phyloP scores from a whole-genome alignment of 2,329 filamentous ascomycete species.

The Annulohypoxylon truncatum region DNA sequence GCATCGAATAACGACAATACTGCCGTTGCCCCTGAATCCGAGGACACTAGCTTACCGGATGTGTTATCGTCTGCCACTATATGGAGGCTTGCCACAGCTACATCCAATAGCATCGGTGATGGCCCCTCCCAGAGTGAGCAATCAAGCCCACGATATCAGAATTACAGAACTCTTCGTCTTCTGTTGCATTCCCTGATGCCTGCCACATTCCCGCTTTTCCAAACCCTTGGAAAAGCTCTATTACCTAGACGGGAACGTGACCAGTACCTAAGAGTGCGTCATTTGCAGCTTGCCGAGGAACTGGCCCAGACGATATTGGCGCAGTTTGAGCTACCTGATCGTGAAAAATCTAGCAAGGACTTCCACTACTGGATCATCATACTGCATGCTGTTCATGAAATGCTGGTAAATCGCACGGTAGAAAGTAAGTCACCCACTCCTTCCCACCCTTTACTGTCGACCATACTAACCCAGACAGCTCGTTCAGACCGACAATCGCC shows the following conservation, averaged over 20 bases:
- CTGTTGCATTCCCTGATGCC: constrained; percentile 83
- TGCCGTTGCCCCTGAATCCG: constrained; percentile 35
- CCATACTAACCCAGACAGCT: constrained; percentile 49
- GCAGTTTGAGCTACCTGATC: constrained; percentile 66
- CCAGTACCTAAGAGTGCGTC: constrained; percentile 63
- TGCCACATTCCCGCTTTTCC: constrained; percentile 86
- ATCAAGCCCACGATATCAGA: constrained; percentile 66
- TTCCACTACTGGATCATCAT: constrained; percentile 87
- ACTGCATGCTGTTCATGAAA: constrained; percentile 79
- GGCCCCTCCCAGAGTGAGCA: constrained; percentile 44
- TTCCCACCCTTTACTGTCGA: constrained; percentile 26
- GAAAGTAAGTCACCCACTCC: constrained; percentile 35
- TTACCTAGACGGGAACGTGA: constrained; percentile 81
- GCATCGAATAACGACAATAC: constrained; percentile 23
- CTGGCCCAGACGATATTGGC: constrained; percentile 77
- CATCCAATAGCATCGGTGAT: constrained; percentile 16
- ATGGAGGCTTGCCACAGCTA: constrained; percentile 43
- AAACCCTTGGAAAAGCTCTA: constrained; percentile 84
- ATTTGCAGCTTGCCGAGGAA: constrained; percentile 69
- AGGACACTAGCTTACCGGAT: constrained; percentile 46
- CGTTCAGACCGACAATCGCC: constrained; percentile 62
- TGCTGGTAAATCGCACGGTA: constrained; percentile 76
- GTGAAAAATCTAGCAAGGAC: constrained; percentile 67
- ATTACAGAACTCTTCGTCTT: constrained; percentile 80
- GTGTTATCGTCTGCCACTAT: constrained; percentile 43